Conservation (phyloP, 202 grass and related monocot genomes). For the Brachypodium distachyon region DNA sequence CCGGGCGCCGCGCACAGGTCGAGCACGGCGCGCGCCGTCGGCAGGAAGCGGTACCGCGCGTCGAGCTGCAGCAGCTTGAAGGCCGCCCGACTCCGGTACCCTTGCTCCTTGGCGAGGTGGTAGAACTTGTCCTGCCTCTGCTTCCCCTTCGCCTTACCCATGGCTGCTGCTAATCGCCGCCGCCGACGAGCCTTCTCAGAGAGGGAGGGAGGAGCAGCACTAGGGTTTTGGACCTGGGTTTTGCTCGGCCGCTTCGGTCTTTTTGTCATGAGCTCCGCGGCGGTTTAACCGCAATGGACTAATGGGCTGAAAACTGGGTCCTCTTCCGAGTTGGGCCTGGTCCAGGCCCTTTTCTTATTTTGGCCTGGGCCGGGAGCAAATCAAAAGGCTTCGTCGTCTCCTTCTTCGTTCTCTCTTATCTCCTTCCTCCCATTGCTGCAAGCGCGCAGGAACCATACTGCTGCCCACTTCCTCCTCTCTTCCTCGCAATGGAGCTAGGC, state of each 20-base stretch:
- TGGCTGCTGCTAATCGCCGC: background rate
- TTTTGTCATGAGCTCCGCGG: constrained; percentile 2
- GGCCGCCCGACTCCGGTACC: constrained; percentile 73
- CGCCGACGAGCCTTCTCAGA: background rate
- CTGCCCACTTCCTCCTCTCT: background rate
- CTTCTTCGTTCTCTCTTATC: constrained; percentile 13
- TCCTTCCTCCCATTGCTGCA: background rate
- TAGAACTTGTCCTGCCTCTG: constrained; percentile 88
- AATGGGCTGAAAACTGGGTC: background rate
- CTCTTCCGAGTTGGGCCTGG: background rate
- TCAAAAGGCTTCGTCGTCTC: background rate
- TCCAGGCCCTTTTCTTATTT: background rate
- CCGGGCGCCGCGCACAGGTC: constrained; percentile 93
- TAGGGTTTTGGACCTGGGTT: constrained; percentile 61
- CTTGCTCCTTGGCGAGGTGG: constrained; percentile 81
- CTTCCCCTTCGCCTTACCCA: constrained; percentile 98
- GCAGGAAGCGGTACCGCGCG: constrained; percentile 70
- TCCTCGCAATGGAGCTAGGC: constrained; percentile 42
- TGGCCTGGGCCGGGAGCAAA: background rate
- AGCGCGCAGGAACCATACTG: background rate
- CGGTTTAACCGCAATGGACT: background rate
- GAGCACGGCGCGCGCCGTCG: constrained; percentile 70
- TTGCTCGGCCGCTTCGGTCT: background rate
- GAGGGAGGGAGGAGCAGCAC: background rate
- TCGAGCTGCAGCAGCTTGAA: constrained; percentile 98